Base-by-base conservation (phyloP, 2,329 filamentous ascomycete genomes). In the Alternaria viburni region DNA sequence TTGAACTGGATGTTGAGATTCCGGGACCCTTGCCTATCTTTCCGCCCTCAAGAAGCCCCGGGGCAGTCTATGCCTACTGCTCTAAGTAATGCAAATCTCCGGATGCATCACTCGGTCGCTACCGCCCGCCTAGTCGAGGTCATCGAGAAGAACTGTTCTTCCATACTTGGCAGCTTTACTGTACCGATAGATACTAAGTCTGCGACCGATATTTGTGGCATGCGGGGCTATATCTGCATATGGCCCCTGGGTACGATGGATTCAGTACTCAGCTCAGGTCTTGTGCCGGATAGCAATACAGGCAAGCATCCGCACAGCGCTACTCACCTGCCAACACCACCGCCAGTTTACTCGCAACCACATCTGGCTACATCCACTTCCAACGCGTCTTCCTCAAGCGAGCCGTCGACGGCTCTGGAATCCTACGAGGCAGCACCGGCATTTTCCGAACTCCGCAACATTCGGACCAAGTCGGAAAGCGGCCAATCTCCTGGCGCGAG, bases 1-100 rank as follows among this genome's bases (percentile, higher is more conserved):
- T 56, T 77, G 11, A 77, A 76, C 25, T 77, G 73, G 73, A 74
- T 76, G 70, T 67, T 74, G 19, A 63, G 65, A 11, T 57, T 77
- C 1, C 72, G 72, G 5, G 70, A 71, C 21, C 56, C 62, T 23
- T 47, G 25, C 8, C 28, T 44, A 5, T 25, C 21, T 6, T 28
- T 19, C n/a, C 23, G 36, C 23, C 23, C 32, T 23, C 23, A 54
- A 12, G 32, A 47, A 6, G 4, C 59, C 23, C 57, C 59, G 36
- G 52, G 61, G 15, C 50, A 67, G 8, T 41, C 49, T 5, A 28
- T 56, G 1, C 47, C 58, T 3, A 57, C 58, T 3, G 46, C 30
- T 3, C 58, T 77, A 3, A 68, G 73, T 21, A 69, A 64, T 30
- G 46, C 61, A 5, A 44, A 62, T 4, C 61, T 77, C 2, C 65